Percentiles rank a stretch among this genome's conserved stretches.
phyloP scores from a whole-genome alignment of 805 yeast species.

The Starmerella vaccinii region DNA sequence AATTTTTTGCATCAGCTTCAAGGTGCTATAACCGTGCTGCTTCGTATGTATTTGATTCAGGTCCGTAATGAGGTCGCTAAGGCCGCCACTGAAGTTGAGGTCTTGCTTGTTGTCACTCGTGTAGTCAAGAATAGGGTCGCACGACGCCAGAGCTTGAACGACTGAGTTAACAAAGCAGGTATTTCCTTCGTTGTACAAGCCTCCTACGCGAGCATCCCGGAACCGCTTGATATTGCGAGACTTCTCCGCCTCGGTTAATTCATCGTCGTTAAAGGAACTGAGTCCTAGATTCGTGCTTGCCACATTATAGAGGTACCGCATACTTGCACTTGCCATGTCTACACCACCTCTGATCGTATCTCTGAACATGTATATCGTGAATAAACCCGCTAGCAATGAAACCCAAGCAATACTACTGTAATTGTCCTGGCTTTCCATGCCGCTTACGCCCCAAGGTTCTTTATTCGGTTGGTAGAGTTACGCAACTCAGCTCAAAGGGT shows the following conservation, averaged over 20 bases:
- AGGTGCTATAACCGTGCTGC: conserved; percentile 27
- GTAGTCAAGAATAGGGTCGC: conserved; percentile 48
- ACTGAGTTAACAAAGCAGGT: conserved; percentile 94
- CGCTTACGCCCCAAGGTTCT: neutral
- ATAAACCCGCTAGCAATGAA: conserved; percentile 3
- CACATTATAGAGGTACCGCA: conserved; percentile 26
- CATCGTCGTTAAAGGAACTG: conserved; percentile 24
- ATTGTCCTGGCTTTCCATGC: conserved; percentile 7
- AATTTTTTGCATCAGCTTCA: conserved; percentile 21
- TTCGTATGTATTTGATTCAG: conserved; percentile 27
- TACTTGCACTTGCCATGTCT: conserved; percentile 28
- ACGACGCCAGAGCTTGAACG: conserved; percentile 69
- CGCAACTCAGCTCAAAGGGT: no score
- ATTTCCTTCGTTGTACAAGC: conserved; percentile 80
- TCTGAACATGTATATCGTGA: conserved; percentile 25
- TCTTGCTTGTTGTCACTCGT: conserved; percentile 37
- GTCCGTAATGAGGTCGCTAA: conserved; percentile 23
- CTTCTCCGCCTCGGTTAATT: conserved; percentile 23
- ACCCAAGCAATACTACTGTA: conserved; percentile 4
- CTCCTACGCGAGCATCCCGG: conserved; percentile 49
- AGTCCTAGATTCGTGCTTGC: conserved; percentile 25
- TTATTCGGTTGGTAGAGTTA: neutral
- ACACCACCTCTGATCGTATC: conserved; percentile 31
- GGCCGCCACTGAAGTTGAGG: conserved; percentile 22
- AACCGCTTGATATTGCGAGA: conserved; percentile 22